Conservation (phyloP, 306 rosid genomes). For the Quercus robur region DNA sequence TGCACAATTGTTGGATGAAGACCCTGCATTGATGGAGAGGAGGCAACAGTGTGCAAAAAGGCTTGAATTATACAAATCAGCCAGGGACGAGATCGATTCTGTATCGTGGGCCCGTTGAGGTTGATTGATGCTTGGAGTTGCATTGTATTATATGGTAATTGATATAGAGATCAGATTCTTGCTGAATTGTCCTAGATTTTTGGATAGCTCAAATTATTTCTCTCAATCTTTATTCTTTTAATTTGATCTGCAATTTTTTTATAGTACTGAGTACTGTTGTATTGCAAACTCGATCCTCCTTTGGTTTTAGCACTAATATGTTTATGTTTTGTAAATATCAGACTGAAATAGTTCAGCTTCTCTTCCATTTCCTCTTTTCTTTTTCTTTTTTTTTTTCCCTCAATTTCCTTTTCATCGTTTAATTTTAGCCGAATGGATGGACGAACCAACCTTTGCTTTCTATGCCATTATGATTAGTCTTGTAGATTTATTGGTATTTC, state of each 20-base stretch:
- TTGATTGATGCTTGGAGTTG: neutral
- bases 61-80: conserved; percentile 89
- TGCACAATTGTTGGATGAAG: conserved; percentile 76
- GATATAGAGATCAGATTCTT: neutral
- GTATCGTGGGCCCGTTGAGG: conserved; percentile 79
- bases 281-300: neutral
- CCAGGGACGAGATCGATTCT: conserved; percentile 93
- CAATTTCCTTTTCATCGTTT: neutral
- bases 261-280: neutral
- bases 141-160: conserved; percentile 23
- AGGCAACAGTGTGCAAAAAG: conserved; percentile 82
- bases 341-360: neutral
- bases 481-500: no score
- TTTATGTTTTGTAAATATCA: no score
- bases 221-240: neutral
- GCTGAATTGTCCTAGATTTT: neutral
- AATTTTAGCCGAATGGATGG: no score
- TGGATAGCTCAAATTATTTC: neutral
- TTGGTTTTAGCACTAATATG: neutral
- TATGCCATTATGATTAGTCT: neutral
- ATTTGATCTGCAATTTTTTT: conserved; percentile 6
- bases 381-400: neutral
- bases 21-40: conserved; percentile 91
- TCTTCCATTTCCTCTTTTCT: neutral
- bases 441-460: neutral